Evolutionary conservation across 345 rosid genomes (phyloP).

Genomic region (Limnanthes douglasii): DNA sequence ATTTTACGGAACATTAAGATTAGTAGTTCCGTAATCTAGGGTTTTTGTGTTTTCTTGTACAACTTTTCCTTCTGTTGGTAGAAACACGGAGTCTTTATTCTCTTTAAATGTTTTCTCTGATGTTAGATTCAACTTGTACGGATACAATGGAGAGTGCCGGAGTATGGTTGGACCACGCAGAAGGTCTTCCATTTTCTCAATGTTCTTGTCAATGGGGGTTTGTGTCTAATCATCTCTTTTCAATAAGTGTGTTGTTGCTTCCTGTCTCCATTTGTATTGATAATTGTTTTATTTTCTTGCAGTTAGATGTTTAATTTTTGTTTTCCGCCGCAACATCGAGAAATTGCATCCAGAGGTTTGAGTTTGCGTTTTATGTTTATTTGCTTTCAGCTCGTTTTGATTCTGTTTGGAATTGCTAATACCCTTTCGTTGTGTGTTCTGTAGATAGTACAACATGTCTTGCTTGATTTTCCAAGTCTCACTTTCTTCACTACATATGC

Average conservation of each 20-base stretch:
- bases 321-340: conserved; percentile 48
- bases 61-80: background rate
- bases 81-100: background rate
- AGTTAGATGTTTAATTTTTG: conserved; percentile 65
- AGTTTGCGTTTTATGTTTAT: background rate
- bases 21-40: background rate
- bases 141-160: conserved; percentile 81
- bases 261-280: background rate
- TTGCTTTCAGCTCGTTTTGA: background rate
- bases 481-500: conserved; percentile 70
- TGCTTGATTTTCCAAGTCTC: conserved; percentile 68
- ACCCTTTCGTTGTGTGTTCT: background rate
- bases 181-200: conserved; percentile 93
- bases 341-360: conserved; percentile 46
- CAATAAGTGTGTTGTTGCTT: background rate
- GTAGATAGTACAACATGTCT: conserved; percentile 61
- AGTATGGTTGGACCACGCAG: conserved; percentile 95
- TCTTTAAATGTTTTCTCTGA: background rate
- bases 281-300: conserved; percentile 7
- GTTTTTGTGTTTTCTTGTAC: background rate
- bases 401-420: background rate
- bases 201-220: conserved; percentile 79
- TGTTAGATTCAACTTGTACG: conserved; percentile 59
- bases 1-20: background rate
- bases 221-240: conserved; percentile 4